Percentiles rank a stretch among this genome's conserved stretches.
phyloP scores from a whole-genome alignment of 306 rosid species.

The Hippophae rhamnoides region DNA sequence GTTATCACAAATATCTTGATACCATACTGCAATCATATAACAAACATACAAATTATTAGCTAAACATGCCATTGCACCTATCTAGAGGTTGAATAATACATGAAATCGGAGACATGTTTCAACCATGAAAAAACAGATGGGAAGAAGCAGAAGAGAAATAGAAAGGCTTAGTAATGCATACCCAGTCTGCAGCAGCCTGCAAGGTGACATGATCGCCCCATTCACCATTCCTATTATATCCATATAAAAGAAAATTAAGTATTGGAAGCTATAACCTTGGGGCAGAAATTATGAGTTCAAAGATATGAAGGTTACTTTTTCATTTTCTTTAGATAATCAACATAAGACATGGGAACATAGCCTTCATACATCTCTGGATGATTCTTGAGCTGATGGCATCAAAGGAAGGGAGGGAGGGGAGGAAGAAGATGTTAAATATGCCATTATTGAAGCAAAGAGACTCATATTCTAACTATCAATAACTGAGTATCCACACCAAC shows the following conservation, averaged over 20 bases:
- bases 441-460: background rate
- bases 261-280: constrained; percentile 4
- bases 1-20: constrained; percentile 87
- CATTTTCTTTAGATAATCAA: constrained; percentile 74
- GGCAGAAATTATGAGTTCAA: background rate
- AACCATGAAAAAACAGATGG: too few species aligned
- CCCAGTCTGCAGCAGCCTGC: constrained; percentile 99
- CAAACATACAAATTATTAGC: constrained; percentile 13
- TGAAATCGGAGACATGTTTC: too few species aligned
- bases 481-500: constrained; percentile 27
- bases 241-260: constrained; percentile 14
- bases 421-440: background rate
- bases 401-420: background rate
- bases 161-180: constrained; percentile 20
- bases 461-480: background rate
- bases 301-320: constrained; percentile 43
- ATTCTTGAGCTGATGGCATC: constrained; percentile 46
- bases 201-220: constrained; percentile 99
- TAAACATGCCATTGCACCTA: background rate
- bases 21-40: constrained; percentile 61
- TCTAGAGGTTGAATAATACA: too few species aligned
- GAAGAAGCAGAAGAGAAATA: too few species aligned
- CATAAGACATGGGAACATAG: constrained; percentile 81
- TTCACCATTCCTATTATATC: constrained; percentile 76
- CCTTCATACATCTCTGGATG: constrained; percentile 52